These are phyloP conservation scores for Botrytis porri DNA, from an alignment of 2,329 filamentous ascomycete species.

Conservation along the genomic window DNA sequence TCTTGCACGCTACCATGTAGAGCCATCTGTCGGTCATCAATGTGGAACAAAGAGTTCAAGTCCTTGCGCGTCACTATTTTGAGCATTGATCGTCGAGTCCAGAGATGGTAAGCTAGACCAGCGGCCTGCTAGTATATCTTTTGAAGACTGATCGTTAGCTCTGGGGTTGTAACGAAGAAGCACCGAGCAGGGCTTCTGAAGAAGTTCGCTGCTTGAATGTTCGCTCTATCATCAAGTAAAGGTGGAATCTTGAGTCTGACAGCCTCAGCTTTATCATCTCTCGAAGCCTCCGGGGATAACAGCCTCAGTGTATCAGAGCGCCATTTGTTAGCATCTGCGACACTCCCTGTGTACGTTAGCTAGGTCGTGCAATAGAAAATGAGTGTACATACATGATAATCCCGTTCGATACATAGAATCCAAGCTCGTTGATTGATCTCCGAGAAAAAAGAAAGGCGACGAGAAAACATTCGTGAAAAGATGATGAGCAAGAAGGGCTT, in stretches of 20 bases:
- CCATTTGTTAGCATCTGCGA: slow-evolving; percentile 26
- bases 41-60: slow-evolving; percentile 12
- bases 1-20: slow-evolving; percentile 21
- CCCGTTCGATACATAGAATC: not conserved
- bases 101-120: slow-evolving; percentile 21
- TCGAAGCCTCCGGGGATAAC: not conserved
- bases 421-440: not conserved
- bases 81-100: slow-evolving; percentile 22
- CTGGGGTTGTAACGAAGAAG: not conserved
- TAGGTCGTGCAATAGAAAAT: not conserved
- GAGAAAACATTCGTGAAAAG: not conserved
- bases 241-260: slow-evolving; percentile 4
- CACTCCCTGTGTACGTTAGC: slow-evolving; percentile 18
- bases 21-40: slow-evolving; percentile 4
- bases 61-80: slow-evolving; percentile 19
- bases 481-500: not conserved
- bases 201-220: slow-evolving; percentile 10
- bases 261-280: slow-evolving; percentile 6
- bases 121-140: slow-evolving; percentile 22
- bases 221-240: not conserved
- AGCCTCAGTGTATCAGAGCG: slow-evolving; percentile 24
- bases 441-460: not conserved
- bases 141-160: not conserved
- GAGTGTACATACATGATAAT: not conserved
- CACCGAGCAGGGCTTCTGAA: slow-evolving; percentile 17